These are phyloP conservation scores for Crithidia bombi DNA, from an alignment of 208 protist genomes.

Conservation along the genomic window DNA sequence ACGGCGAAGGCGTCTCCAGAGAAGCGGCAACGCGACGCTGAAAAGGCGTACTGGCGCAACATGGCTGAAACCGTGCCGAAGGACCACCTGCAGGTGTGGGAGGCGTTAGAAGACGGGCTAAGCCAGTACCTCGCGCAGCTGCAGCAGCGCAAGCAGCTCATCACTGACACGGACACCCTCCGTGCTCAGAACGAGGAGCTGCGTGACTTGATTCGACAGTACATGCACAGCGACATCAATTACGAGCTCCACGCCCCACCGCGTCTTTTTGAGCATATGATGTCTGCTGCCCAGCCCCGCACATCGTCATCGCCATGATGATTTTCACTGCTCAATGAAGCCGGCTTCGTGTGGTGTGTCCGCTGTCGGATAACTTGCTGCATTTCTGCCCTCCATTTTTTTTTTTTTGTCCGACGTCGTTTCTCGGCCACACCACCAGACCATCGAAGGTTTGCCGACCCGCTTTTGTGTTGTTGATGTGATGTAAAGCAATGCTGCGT, in stretches of 20 bases:
- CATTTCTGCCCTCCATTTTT: background rate
- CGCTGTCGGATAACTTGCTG: background rate
- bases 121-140: constrained; percentile 92
- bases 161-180: constrained; percentile 88
- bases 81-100: constrained; percentile 87
- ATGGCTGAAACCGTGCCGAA: constrained; percentile 81
- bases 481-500: background rate
- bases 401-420: too few relatives aligned
- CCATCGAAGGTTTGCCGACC: too few relatives aligned
- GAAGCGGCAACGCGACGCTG: constrained; percentile 51
- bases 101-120: constrained; percentile 86
- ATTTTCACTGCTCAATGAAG: too few relatives aligned
- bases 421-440: too few relatives aligned
- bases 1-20: constrained; percentile 32
- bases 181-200: constrained; percentile 94
- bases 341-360: too few relatives aligned
- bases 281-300: background rate
- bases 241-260: constrained; percentile 91
- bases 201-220: constrained; percentile 88
- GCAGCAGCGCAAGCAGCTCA: constrained; percentile 82
- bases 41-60: constrained; percentile 88
- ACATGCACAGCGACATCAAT: constrained; percentile 92
- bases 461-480: constrained; percentile 8
- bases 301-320: background rate
- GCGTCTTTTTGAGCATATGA: constrained; percentile 46